Conservation (phyloP, 352 stramenopile genomes). For the Phytophthora megakarya region DNA sequence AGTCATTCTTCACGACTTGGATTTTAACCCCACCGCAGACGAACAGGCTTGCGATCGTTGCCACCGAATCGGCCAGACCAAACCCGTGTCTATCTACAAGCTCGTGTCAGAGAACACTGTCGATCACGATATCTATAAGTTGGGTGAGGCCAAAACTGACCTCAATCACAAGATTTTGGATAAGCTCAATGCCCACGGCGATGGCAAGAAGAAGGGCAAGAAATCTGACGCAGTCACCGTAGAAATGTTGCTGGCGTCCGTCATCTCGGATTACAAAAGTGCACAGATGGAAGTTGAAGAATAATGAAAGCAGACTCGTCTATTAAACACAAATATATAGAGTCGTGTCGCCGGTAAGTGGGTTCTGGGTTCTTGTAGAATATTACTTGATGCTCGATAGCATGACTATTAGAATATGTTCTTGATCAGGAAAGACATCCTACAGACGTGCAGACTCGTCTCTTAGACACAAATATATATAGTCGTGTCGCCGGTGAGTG, state of each 20-base stretch:
- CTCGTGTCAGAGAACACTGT: slow-evolving; percentile 91
- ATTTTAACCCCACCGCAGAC: slow-evolving; percentile 88
- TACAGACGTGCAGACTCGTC: slow-evolving; percentile 1
- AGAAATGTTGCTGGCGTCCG: slow-evolving; percentile 82
- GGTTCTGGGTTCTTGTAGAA: slow-evolving; percentile 22
- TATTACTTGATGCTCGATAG: too few species aligned
- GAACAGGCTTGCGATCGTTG: slow-evolving; percentile 90
- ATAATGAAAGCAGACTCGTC: slow-evolving; percentile 12
- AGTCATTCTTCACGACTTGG: slow-evolving; percentile 88
- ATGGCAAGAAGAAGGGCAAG: slow-evolving; percentile 34
- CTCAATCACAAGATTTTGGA: slow-evolving; percentile 86
- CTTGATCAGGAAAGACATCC: too few species aligned
- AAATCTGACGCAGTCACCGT: slow-evolving; percentile 56
- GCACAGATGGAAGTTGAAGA: slow-evolving; percentile 32
- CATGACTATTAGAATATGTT: too few species aligned
- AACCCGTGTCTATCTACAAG: slow-evolving; percentile 92
- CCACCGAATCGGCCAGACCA: slow-evolving; percentile 91
- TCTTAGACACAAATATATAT: slow-evolving; percentile 6
- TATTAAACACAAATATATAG: slow-evolving; percentile 5
- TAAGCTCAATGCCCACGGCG: slow-evolving; percentile 73
- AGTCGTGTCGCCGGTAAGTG: slow-evolving; percentile 18
- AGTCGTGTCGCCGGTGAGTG: slow-evolving; percentile 18
- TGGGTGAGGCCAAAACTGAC: slow-evolving; percentile 85
- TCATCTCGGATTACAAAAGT: slow-evolving; percentile 81
- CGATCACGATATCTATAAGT: slow-evolving; percentile 92